phyloP scores from a whole-genome alignment of 2,329 filamentous ascomycete genomes.

The Monilinia polystroma region DNA sequence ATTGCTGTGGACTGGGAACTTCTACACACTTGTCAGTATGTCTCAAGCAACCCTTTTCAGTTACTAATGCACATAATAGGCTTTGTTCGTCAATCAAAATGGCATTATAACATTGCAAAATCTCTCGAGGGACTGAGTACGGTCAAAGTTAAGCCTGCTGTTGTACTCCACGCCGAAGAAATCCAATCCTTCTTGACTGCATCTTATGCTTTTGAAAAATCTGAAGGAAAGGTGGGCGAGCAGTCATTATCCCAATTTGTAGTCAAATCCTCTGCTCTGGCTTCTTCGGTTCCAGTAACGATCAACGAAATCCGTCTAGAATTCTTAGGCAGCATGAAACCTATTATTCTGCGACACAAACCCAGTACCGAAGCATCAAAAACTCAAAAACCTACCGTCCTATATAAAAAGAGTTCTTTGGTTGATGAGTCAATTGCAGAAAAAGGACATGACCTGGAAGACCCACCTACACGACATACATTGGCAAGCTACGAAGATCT shows the following conservation, averaged over 20 bases:
- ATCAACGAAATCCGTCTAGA: constrained; percentile 53
- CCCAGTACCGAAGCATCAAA: constrained; percentile 8
- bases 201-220: constrained; percentile 57
- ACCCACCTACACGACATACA: constrained; percentile 40
- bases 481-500: constrained; percentile 62
- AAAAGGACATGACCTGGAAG: neutral
- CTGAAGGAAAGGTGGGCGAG: constrained; percentile 62
- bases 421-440: constrained; percentile 26
- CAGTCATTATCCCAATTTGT: constrained; percentile 56
- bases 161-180: constrained; percentile 53
- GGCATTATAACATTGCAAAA: constrained; percentile 60
- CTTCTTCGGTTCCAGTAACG: constrained; percentile 51
- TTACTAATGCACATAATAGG: constrained; percentile 42
- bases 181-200: constrained; percentile 54
- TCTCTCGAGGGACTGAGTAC: constrained; percentile 52
- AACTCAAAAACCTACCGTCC: constrained; percentile 2
- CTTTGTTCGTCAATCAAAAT: constrained; percentile 54
- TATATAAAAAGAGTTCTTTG: constrained; percentile 31
- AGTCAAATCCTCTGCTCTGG: constrained; percentile 56
- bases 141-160: constrained; percentile 47
- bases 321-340: constrained; percentile 58
- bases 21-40: constrained; percentile 55
- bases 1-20: constrained; percentile 66
- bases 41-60: neutral
- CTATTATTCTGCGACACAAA: constrained; percentile 48